Base-by-base conservation (phyloP, 2,329 filamentous ascomycete genomes). In the Eurotiales sp. region DNA sequence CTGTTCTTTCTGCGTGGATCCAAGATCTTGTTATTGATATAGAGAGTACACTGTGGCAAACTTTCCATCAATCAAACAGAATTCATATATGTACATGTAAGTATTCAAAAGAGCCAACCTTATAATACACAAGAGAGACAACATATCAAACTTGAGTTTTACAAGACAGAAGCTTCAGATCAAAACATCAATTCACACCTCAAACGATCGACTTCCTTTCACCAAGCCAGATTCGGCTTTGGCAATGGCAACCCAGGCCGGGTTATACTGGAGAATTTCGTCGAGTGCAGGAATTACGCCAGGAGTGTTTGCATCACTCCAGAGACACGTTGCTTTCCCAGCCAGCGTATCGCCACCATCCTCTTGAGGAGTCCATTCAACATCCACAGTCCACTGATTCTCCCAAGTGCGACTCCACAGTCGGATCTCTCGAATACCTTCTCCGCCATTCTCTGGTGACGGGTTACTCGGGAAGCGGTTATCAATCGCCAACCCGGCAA, bases 341-440 rank as follows among this genome's bases (percentile, higher is more conserved):
- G 77, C 78, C 29, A 90, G 61, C 15, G 69, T 62, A 14, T 61
- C 56, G 36, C 54, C 61, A 27, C 10, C 56, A 40, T 50, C 62
- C 61, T 14, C 64, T n/a, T 34, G 30, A 2, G 46, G 23, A 56
- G 51, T 77, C 72, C 86, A 90, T 50, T 81, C 76, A 2, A 93
- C 78, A 59, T 88, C 82, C 15, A 95, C 85, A 14, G 79, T 78
- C 88, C 91, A 96, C 3, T 79, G 79, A 23, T 82, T 82, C 43
- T 83, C 79, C 85, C 89, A 96, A 30, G 85, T 82, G 29, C 93
- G 80, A 58, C 88, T 87, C 86, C 91, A 96, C 10, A 97, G 78
- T 53, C 86, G 81, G 48, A 96, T 77, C 54, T 86, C 81, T 37
- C 77, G 77, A 51, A 87, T 77, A 1, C 87, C 88, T 11, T 77